A percentile compares a stretch with the other conserved stretches of the same genome.
phyloP scores from a whole-genome alignment of 441 rosid species.

The Populus tomentosa region DNA sequence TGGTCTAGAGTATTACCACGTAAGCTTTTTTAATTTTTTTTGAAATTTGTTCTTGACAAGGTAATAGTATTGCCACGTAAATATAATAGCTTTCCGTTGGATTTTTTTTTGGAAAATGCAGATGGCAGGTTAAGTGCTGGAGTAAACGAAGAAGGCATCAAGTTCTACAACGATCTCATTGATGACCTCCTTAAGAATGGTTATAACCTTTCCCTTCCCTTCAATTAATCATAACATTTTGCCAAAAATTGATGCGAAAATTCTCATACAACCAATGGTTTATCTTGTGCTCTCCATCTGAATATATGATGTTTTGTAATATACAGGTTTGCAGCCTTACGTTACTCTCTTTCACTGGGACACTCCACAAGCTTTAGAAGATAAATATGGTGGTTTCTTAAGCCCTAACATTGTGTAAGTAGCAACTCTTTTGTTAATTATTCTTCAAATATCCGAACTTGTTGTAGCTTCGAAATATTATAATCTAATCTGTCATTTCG shows the following conservation, averaged over 20 bases:
- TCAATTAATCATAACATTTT: neutral
- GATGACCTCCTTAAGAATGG: neutral
- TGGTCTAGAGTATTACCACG: neutral
- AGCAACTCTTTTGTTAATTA: too few species aligned
- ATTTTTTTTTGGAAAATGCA: neutral
- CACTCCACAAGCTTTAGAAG: neutral
- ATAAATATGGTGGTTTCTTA: neutral
- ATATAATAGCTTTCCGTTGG: neutral
- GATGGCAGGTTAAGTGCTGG: neutral
- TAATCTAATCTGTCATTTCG: too few species aligned
- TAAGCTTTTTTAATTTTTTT: neutral
- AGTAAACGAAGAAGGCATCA: slow-evolving; percentile 1
- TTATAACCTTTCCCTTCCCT: neutral
- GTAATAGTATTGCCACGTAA: neutral
- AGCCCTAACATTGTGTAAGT: neutral
- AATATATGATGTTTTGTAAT: neutral
- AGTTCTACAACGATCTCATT: neutral
- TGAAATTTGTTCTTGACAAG: neutral
- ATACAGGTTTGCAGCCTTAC: neutral
- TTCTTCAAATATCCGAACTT: too few species aligned
- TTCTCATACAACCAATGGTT: neutral
- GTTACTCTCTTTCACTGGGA: neutral
- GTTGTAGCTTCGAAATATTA: too few species aligned
- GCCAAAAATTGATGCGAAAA: too few species aligned
- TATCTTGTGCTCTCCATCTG: neutral